Conservation (phyloP, 345 rosid species). For the Hibiscus tridactylites region DNA sequence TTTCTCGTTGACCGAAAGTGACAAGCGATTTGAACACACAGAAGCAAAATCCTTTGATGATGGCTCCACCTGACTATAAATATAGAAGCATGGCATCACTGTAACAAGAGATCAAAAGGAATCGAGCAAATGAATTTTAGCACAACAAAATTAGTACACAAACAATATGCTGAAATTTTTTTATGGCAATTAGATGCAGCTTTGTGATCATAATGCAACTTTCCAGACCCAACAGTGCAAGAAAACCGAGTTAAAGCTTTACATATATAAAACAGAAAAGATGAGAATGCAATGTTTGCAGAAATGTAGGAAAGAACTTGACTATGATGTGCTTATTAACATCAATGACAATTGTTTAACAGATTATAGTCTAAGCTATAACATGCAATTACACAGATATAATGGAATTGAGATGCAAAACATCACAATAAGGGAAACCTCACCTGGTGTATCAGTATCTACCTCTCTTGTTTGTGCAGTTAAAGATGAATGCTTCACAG, state of each 20-base stretch:
- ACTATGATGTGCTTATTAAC: too few relatives aligned
- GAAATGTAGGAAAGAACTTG: too few relatives aligned
- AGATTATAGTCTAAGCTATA: too few relatives aligned
- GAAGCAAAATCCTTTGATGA: conserved; percentile 33
- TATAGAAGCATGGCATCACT: conserved; percentile 84
- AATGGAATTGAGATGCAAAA: too few relatives aligned
- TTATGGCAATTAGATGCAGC: neutral
- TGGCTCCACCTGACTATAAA: conserved; percentile 47
- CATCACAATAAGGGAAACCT: neutral
- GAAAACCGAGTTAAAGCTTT: neutral
- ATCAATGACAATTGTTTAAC: too few relatives aligned
- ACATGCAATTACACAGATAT: too few relatives aligned
- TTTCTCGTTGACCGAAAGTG: conserved; percentile 43
- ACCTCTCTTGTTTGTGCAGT: conserved; percentile 13
- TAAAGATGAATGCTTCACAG: conserved; percentile 21
- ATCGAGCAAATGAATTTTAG: neutral
- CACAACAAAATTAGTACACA: neutral
- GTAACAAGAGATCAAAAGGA: conserved; percentile 21
- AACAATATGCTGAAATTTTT: neutral
- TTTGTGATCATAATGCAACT: neutral
- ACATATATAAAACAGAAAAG: neutral
- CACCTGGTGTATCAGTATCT: conserved; percentile 37
- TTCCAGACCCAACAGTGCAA: neutral
- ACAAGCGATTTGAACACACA: conserved; percentile 27
- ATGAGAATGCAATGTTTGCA: neutral